A percentile compares a stretch with the other conserved stretches of the same genome.
phyloP scores from a whole-genome alignment of 768 basidiomycete genomes.

The Roridomyces roridus region DNA sequence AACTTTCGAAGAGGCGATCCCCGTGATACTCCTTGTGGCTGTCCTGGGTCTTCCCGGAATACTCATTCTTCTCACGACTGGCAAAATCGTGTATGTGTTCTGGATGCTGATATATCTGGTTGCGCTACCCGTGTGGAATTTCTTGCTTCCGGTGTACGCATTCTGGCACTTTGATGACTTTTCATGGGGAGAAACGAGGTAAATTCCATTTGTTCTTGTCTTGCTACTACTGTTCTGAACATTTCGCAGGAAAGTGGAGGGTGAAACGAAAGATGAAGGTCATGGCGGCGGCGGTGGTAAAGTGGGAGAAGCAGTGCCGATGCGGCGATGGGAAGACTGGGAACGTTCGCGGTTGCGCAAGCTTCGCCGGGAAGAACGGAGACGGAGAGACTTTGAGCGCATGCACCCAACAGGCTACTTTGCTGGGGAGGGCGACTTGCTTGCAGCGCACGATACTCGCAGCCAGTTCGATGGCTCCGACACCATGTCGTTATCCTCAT shows the following conservation, averaged over 20 bases:
- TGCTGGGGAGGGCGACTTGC: constrained; percentile 65
- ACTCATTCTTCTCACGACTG: constrained; percentile 90
- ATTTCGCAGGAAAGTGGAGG: constrained; percentile 84
- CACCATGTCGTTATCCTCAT: constrained; percentile 78
- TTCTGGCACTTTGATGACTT: constrained; percentile 99
- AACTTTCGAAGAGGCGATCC: constrained; percentile 91
- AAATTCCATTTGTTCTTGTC: constrained; percentile 30
- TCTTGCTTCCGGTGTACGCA: constrained; percentile 90
- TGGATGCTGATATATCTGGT: constrained; percentile 98
- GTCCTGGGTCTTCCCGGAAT: constrained; percentile 94
- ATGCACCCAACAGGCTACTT: constrained; percentile 72
- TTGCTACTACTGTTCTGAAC: constrained; percentile 15
- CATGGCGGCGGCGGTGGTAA: constrained; percentile 70
- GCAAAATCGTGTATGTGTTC: constrained; percentile 94
- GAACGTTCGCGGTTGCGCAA: constrained; percentile 94
- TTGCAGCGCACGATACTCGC: constrained; percentile 61
- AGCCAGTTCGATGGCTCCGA: constrained; percentile 83
- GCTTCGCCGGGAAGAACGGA: constrained; percentile 83
- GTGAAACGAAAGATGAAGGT: constrained; percentile 80
- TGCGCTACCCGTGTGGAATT: constrained; percentile 96
- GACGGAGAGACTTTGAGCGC: constrained; percentile 83
- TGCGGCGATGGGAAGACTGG: constrained; percentile 99
- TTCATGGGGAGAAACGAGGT: constrained; percentile 99
- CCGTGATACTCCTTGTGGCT: constrained; percentile 84
- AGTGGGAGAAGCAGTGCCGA: constrained; percentile 72